These are phyloP conservation scores for Polymyxa betae DNA, from an alignment of 208 protist species.

Conservation along the genomic window DNA sequence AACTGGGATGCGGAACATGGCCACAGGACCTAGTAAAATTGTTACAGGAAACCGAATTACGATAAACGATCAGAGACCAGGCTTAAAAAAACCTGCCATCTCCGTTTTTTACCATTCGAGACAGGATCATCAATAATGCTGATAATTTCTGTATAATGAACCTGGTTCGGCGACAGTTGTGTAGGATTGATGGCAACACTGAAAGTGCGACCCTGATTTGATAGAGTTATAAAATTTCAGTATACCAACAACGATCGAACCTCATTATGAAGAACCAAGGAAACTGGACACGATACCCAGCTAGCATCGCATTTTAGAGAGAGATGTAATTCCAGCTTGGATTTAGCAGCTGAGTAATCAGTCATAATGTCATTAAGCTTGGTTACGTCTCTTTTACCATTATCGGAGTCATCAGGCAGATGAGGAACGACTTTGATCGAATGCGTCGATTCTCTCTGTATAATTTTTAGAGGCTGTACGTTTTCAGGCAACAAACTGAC, in stretches of 20 bases:
- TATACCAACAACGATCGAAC: not conserved
- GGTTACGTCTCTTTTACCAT: too few relatives aligned
- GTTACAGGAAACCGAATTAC: not conserved
- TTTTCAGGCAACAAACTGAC: not conserved
- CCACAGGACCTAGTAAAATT: not conserved
- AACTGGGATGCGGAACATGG: constrained; percentile 12
- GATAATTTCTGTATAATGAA: constrained; percentile 34
- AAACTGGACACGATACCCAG: not conserved
- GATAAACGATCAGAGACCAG: not conserved
- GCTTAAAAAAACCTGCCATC: too few relatives aligned
- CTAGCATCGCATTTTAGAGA: not conserved
- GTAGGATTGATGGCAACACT: not conserved
- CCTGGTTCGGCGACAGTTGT: not conserved
- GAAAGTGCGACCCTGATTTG: not conserved
- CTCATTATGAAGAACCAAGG: constrained; percentile 9
- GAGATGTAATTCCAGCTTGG: not conserved
- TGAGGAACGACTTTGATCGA: not conserved
- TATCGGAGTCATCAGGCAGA: constrained; percentile 19
- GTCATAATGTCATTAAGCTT: not conserved
- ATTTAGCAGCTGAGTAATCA: not conserved
- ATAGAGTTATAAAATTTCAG: not conserved
- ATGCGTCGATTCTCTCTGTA: not conserved
- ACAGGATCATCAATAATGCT: not conserved
- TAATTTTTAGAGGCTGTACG: not conserved
- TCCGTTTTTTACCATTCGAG: not conserved